These are phyloP conservation scores for Alternaria triticimaculans DNA, from an alignment of 2,329 filamentous ascomycete species.

Conservation along the genomic window DNA sequence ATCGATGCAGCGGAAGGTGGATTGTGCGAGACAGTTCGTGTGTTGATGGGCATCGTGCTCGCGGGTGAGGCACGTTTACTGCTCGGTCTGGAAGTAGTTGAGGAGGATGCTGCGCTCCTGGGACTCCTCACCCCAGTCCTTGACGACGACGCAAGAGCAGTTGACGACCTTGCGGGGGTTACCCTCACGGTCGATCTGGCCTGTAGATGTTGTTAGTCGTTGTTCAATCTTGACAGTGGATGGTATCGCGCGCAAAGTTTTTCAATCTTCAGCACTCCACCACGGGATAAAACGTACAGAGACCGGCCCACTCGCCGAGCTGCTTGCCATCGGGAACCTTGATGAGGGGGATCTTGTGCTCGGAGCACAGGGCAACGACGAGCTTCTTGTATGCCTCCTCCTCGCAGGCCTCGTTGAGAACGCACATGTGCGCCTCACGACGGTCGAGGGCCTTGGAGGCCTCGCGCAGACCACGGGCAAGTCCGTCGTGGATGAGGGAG, in stretches of 20 bases:
- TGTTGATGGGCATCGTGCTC: slow-evolving; percentile 11
- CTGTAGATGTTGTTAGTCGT: slow-evolving; percentile 55
- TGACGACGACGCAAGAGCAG: slow-evolving; percentile 99
- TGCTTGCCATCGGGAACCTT: slow-evolving; percentile 99
- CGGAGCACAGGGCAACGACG: slow-evolving; percentile 95
- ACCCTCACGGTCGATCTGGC: slow-evolving; percentile 97
- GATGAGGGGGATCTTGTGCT: slow-evolving; percentile 99
- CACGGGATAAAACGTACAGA: slow-evolving; percentile 75
- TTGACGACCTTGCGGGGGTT: slow-evolving; percentile 99
- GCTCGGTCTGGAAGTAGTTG: slow-evolving; percentile 98
- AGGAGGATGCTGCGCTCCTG: slow-evolving; percentile 98
- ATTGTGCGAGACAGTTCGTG: slow-evolving; percentile 12
- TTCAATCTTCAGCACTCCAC: neutral
- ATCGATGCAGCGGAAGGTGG: slow-evolving; percentile 24
- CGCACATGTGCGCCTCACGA: slow-evolving; percentile 99
- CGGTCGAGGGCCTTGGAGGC: slow-evolving; percentile 98
- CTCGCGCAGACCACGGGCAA: slow-evolving; percentile 97
- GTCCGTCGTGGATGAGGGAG: slow-evolving; percentile 98
- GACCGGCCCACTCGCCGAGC: slow-evolving; percentile 99
- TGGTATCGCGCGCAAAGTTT: neutral
- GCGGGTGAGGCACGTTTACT: slow-evolving; percentile 48
- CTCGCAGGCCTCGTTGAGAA: slow-evolving; percentile 99
- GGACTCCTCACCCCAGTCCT: slow-evolving; percentile 99
- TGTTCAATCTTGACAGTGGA: neutral
- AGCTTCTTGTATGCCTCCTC: slow-evolving; percentile 99